Evolutionary conservation across 768 basidiomycete genomes (phyloP).

Genomic region (Albatrellus ellisii): DNA sequence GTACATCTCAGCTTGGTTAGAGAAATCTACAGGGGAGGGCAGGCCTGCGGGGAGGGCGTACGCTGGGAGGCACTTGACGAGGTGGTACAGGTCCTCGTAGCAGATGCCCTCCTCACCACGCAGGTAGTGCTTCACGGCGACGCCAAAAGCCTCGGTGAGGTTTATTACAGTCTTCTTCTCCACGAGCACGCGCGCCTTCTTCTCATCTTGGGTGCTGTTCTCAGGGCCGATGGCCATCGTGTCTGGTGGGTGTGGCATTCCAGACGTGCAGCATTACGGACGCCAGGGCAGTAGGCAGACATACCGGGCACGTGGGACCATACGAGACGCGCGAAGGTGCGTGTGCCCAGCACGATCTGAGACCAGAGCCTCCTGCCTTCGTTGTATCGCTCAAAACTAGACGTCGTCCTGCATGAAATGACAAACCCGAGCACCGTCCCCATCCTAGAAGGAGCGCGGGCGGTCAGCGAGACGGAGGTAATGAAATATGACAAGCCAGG

Average conservation of each 20-base stretch:
- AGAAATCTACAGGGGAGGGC: slow-evolving; percentile 25
- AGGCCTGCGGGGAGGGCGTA: slow-evolving; percentile 43
- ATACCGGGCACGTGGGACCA: slow-evolving; percentile 59
- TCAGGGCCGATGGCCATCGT: slow-evolving; percentile 14
- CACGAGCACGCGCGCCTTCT: slow-evolving; percentile 35
- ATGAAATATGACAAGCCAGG: not conserved
- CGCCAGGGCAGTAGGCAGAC: slow-evolving; percentile 6
- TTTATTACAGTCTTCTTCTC: slow-evolving; percentile 64
- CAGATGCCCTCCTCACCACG: slow-evolving; percentile 18
- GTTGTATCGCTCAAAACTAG: slow-evolving; percentile 67
- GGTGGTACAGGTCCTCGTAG: slow-evolving; percentile 44
- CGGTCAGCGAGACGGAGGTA: slow-evolving; percentile 16
- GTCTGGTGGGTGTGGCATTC: slow-evolving; percentile 11
- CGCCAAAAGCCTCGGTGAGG: slow-evolving; percentile 49
- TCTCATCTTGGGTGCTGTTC: slow-evolving; percentile 18
- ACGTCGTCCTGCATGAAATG: slow-evolving; percentile 58
- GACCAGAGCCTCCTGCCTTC: slow-evolving; percentile 61
- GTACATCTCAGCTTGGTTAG: slow-evolving; percentile 2
- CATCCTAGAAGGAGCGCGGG: slow-evolving; percentile 19
- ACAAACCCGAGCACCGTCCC: slow-evolving; percentile 68
- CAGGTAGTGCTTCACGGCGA: slow-evolving; percentile 54
- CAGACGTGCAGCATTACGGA: not conserved
- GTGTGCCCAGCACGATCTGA: slow-evolving; percentile 41
- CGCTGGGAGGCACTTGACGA: slow-evolving; percentile 60
- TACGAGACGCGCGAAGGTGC: slow-evolving; percentile 44